Percentiles rank a stretch among this genome's conserved stretches.
Conservation (phyloP, 441 rosid species). For the Adansonia rubrostipa region DNA sequence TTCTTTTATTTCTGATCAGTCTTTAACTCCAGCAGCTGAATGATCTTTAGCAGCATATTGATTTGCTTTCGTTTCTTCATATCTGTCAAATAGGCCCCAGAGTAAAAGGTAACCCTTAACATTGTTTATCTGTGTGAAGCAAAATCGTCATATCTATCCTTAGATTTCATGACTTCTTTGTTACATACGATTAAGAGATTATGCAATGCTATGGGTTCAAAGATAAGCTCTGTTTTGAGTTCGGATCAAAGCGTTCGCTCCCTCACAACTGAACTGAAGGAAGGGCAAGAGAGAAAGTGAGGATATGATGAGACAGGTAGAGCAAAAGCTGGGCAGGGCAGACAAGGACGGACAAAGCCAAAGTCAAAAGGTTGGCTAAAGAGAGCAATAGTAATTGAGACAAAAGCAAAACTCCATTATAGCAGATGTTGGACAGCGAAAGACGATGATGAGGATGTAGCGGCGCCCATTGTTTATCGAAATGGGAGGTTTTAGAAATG, state of each 20-base stretch:
- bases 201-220: background rate
- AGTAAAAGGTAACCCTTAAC: background rate
- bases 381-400: conserved; percentile 33
- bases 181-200: background rate
- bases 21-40: too few relatives aligned
- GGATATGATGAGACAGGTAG: conserved; percentile 37
- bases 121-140: too few relatives aligned
- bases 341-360: conserved; percentile 32
- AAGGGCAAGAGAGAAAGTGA: conserved; percentile 39
- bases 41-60: background rate
- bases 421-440: conserved; percentile 23
- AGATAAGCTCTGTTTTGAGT: conserved; percentile 22
- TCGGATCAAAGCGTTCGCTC: conserved; percentile 32
- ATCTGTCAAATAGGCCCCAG: background rate
- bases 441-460: conserved; percentile 33
- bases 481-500: conserved; percentile 28
- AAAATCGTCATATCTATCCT: background rate
- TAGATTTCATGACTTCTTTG: conserved; percentile 25
- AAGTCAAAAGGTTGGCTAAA: conserved; percentile 33
- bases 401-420: conserved; percentile 28
- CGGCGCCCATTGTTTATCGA: background rate
- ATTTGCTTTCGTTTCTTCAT: too few relatives aligned
- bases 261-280: conserved; percentile 34
- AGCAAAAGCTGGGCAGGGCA: conserved; percentile 30
- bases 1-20: too few relatives aligned